These are phyloP conservation scores for Candida berthetii DNA, from an alignment of 805 yeast genomes.

Conservation along the genomic window DNA sequence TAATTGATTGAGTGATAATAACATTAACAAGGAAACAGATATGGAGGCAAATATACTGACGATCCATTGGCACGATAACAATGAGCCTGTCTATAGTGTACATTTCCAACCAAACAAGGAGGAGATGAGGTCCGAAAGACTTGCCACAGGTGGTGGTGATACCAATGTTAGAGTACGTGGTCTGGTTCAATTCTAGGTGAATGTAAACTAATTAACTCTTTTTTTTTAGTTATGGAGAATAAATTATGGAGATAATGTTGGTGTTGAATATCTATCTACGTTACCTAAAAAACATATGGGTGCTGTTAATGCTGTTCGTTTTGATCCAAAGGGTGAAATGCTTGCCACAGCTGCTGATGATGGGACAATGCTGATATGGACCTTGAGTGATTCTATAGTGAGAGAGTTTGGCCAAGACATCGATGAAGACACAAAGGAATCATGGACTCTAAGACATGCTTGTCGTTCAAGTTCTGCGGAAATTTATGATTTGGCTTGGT, in stretches of 20 bases:
- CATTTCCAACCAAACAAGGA: conserved; percentile 46
- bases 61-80: conserved; percentile 71
- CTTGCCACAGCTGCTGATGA: conserved; percentile 95
- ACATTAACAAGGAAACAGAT: conserved; percentile 1
- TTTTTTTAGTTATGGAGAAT: conserved; percentile 24
- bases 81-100: conserved; percentile 66
- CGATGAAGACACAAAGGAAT: conserved; percentile 56
- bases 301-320: conserved; percentile 89
- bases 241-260: conserved; percentile 16
- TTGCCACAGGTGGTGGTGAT: conserved; percentile 95
- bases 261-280: conserved; percentile 73
- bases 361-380: conserved; percentile 84
- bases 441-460: conserved; percentile 63
- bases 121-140: conserved; percentile 30
- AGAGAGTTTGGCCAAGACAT: conserved; percentile 49
- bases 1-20: too few relatives aligned
- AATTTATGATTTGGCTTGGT: conserved; percentile 90
- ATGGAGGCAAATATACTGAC: conserved; percentile 43
- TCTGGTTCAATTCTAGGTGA: conserved; percentile 1
- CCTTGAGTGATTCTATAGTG: conserved; percentile 42
- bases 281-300: conserved; percentile 77
- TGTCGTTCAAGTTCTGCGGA: conserved; percentile 63
- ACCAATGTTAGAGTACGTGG: conserved; percentile 70
- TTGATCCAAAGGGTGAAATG: conserved; percentile 59
- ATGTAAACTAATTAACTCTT: background rate